Conservation (phyloP, 2,329 filamentous ascomycete species). For the Fusarium devonianum region DNA sequence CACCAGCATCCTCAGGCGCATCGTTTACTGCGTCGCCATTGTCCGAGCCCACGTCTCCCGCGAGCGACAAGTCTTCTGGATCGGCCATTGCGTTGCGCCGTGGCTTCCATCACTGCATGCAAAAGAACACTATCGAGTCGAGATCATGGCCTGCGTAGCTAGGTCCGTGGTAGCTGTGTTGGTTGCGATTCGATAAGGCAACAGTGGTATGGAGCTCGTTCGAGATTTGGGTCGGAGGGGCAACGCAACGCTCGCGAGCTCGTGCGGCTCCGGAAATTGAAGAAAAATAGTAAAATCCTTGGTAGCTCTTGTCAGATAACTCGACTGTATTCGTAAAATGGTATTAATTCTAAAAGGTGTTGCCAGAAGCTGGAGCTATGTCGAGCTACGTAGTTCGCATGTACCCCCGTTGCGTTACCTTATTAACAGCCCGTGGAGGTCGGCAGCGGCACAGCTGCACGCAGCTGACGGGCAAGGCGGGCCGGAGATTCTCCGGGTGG, state of each 20-base stretch:
- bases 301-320: not conserved
- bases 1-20: constrained; percentile 29
- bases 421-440: constrained; percentile 34
- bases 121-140: constrained; percentile 39
- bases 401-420: constrained; percentile 33
- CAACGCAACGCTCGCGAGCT: constrained; percentile 15
- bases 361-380: constrained; percentile 36
- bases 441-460: constrained; percentile 29
- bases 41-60: constrained; percentile 50
- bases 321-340: constrained; percentile 1
- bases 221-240: constrained; percentile 27
- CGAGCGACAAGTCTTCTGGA: constrained; percentile 54
- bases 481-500: constrained; percentile 41
- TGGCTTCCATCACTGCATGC: constrained; percentile 50
- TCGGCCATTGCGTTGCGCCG: constrained; percentile 59
- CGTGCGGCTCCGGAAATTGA: constrained; percentile 4
- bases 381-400: constrained; percentile 38
- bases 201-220: constrained; percentile 36
- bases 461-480: constrained; percentile 31
- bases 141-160: constrained; percentile 39
- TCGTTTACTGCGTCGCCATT: constrained; percentile 51
- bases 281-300: not conserved
- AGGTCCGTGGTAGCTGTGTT: constrained; percentile 21
- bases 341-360: constrained; percentile 16
- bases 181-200: constrained; percentile 31